phyloP scores from a whole-genome alignment of 208 protist species.

The Trypanosoma mega region DNA sequence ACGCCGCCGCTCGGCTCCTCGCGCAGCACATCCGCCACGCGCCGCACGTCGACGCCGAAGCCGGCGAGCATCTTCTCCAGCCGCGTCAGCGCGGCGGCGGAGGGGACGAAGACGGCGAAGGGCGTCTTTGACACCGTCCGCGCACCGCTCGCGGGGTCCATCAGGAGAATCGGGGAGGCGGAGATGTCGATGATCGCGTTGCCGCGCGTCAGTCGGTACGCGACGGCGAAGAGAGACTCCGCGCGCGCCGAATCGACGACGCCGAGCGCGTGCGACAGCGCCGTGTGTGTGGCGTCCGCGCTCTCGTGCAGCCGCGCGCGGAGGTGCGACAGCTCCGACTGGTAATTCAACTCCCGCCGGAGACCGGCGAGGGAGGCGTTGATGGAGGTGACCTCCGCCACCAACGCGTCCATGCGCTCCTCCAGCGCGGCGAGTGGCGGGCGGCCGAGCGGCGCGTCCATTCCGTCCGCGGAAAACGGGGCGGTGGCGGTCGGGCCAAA shows the following conservation, averaged over 20 bases:
- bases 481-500: too few relatives aligned
- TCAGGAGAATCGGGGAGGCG: slow-evolving; percentile 59
- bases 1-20: slow-evolving; percentile 21
- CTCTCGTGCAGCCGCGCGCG: slow-evolving; percentile 12
- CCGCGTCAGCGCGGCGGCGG: slow-evolving; percentile 52
- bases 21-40: not conserved
- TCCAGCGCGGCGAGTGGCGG: slow-evolving; percentile 3
- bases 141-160: slow-evolving; percentile 43
- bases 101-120: slow-evolving; percentile 92
- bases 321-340: slow-evolving; percentile 27
- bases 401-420: slow-evolving; percentile 22
- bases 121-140: slow-evolving; percentile 53
- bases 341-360: slow-evolving; percentile 51
- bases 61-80: slow-evolving; percentile 89
- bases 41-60: slow-evolving; percentile 49
- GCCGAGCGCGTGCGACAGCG: slow-evolving; percentile 25
- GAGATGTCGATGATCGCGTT: slow-evolving; percentile 67
- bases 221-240: slow-evolving; percentile 73
- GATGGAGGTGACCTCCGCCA: slow-evolving; percentile 40
- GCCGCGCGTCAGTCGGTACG: slow-evolving; percentile 90
- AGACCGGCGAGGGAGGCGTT: slow-evolving; percentile 40
- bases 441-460: not conserved
- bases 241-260: slow-evolving; percentile 17
- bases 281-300: not conserved
- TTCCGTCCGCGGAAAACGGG: not conserved